Percentiles rank a stretch among this genome's conserved stretches.
phyloP scores from a whole-genome alignment of 176 grass and related monocot genomes.

The Musa itinerans region DNA sequence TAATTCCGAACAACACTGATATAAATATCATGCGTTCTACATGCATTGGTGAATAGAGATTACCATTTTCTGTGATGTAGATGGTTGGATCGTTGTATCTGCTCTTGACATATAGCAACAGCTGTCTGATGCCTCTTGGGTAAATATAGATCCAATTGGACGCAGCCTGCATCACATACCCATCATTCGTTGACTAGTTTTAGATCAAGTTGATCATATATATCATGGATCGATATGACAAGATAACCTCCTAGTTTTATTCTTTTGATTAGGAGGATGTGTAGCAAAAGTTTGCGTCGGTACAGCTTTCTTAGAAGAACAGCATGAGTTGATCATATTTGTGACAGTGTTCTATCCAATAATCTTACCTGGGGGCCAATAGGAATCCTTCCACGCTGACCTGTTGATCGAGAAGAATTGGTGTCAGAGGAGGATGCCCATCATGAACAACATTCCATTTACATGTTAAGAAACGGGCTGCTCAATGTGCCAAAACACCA shows the following conservation, averaged over 20 bases:
- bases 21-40: too few relatives aligned
- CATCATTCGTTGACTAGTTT: too few relatives aligned
- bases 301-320: too few relatives aligned
- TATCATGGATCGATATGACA: too few relatives aligned
- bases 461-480: too few relatives aligned
- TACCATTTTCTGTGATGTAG: slow-evolving; percentile 96
- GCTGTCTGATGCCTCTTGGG: slow-evolving; percentile 70
- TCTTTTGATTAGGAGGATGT: neutral
- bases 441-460: too few relatives aligned
- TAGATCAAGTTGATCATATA: too few relatives aligned
- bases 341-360: too few relatives aligned
- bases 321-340: too few relatives aligned
- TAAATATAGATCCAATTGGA: slow-evolving; percentile 68
- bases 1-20: neutral
- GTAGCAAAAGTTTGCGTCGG: too few relatives aligned
- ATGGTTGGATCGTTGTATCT: slow-evolving; percentile 68
- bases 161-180: slow-evolving; percentile 38
- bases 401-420: neutral
- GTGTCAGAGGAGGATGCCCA: too few relatives aligned
- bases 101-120: slow-evolving; percentile 57
- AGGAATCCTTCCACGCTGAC: slow-evolving; percentile 13
- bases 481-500: too few relatives aligned
- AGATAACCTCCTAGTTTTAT: neutral
- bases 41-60: neutral
- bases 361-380: slow-evolving; percentile 24